These are phyloP conservation scores for Beauveria brongniartii DNA, from an alignment of 2,329 filamentous ascomycete species.

Conservation along the genomic window DNA sequence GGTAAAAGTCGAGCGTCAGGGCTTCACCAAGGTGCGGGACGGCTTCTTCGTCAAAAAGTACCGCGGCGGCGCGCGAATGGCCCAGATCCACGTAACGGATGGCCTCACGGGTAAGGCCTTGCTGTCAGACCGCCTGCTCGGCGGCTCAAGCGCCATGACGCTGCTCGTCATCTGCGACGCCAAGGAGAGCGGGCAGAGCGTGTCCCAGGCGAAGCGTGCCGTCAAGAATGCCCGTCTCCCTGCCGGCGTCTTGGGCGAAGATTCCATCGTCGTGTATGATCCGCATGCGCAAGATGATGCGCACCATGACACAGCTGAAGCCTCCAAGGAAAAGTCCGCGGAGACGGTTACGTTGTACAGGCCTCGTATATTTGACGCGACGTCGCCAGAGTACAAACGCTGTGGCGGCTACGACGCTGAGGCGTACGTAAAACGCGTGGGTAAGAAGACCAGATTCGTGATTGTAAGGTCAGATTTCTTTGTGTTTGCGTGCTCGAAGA, in stretches of 20 bases:
- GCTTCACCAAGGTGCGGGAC: conserved; percentile 8
- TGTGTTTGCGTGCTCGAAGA: conserved; percentile 12
- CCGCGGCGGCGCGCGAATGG: conserved; percentile 9
- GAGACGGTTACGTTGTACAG: not conserved
- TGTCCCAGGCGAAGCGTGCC: not conserved
- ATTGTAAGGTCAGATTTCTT: conserved; percentile 14
- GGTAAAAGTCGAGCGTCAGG: conserved; percentile 6
- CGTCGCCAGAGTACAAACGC: not conserved
- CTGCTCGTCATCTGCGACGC: conserved; percentile 3
- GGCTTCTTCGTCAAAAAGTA: conserved; percentile 7
- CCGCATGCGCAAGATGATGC: not conserved
- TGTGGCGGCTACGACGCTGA: not conserved
- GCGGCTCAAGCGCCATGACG: not conserved
- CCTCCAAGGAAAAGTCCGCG: not conserved
- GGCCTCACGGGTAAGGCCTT: not conserved
- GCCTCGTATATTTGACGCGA: not conserved
- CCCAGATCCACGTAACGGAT: conserved; percentile 8
- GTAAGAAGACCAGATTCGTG: conserved; percentile 1
- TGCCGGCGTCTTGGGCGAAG: not conserved
- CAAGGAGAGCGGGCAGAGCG: not conserved
- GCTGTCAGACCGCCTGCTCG: conserved; percentile 8
- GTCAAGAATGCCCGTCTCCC: not conserved
- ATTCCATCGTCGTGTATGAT: not conserved
- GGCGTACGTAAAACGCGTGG: conserved; percentile 4
- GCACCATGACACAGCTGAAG: not conserved